These are phyloP conservation scores for Botrytis sinoallii DNA, from an alignment of 2,329 filamentous ascomycete species.

Conservation along the genomic window DNA sequence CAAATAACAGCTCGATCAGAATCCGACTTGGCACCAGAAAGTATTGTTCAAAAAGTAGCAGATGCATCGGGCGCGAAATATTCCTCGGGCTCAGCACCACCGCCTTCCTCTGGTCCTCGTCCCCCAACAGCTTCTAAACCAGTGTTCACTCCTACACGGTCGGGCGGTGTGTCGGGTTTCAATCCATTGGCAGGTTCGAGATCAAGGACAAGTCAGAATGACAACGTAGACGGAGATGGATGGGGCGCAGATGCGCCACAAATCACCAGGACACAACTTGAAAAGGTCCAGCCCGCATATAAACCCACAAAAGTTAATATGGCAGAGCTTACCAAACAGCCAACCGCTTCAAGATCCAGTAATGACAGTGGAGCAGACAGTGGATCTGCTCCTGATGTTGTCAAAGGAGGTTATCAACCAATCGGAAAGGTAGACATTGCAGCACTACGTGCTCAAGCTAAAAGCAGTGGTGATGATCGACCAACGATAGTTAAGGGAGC, in stretches of 20 bases:
- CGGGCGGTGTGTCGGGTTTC: slow-evolving; percentile 48
- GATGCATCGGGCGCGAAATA: slow-evolving; percentile 96
- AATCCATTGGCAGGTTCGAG: slow-evolving; percentile 68
- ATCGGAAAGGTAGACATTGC: slow-evolving; percentile 97
- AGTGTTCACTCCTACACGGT: slow-evolving; percentile 75
- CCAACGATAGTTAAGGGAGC: slow-evolving; percentile 85
- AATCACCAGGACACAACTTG: slow-evolving; percentile 78
- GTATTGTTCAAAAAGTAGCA: slow-evolving; percentile 87
- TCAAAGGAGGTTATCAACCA: slow-evolving; percentile 86
- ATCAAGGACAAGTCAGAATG: slow-evolving; percentile 51
- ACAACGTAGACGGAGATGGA: slow-evolving; percentile 74
- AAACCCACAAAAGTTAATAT: slow-evolving; percentile 95
- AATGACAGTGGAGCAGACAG: slow-evolving; percentile 47
- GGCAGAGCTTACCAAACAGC: slow-evolving; percentile 72
- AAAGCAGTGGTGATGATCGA: slow-evolving; percentile 69
- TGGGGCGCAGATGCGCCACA: slow-evolving; percentile 96
- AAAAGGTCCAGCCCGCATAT: slow-evolving; percentile 91
- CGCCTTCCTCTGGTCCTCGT: slow-evolving; percentile 41
- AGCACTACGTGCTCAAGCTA: slow-evolving; percentile 75
- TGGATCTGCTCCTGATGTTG: slow-evolving; percentile 55
- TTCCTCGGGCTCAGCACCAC: slow-evolving; percentile 63
- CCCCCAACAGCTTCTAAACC: slow-evolving; percentile 84
- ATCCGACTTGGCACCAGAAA: slow-evolving; percentile 79
- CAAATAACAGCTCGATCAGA: slow-evolving; percentile 95
- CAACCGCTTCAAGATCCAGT: slow-evolving; percentile 58